phyloP scores from a whole-genome alignment of 306 rosid species.

The Vicia faba region DNA sequence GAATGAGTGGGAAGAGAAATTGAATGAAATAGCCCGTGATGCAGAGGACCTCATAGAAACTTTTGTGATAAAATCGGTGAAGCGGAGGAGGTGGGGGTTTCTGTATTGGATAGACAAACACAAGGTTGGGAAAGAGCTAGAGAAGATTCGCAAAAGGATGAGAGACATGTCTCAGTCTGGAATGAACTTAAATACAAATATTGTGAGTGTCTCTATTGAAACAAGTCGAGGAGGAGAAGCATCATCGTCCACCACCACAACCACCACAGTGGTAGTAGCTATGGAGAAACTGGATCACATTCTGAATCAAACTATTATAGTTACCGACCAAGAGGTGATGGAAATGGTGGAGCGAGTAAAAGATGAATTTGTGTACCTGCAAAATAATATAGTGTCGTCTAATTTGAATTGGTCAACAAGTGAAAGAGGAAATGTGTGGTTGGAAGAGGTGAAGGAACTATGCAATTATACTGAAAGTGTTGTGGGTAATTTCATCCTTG shows the following conservation, averaged over 20 bases:
- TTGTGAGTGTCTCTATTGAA: constrained; percentile 2
- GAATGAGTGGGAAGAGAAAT: not conserved
- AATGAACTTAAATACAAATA: not conserved
- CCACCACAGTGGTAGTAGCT: not conserved
- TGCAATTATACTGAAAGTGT: not conserved
- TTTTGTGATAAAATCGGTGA: constrained; percentile 18
- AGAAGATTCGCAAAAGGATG: not conserved
- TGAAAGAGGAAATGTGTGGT: constrained; percentile 27
- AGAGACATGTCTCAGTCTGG: not conserved
- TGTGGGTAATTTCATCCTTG: constrained; percentile 17
- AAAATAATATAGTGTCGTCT: not conserved
- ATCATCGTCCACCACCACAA: not conserved
- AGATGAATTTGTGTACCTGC: not conserved
- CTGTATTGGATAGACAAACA: not conserved
- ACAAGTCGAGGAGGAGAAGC: not conserved
- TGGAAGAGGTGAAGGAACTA: constrained; percentile 22
- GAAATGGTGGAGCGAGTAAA: not conserved
- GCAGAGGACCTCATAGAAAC: constrained; percentile 29
- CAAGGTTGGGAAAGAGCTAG: not conserved
- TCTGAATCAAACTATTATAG: not conserved
- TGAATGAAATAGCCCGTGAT: not conserved
- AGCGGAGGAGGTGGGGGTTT: not conserved
- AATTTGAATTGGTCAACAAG: not conserved
- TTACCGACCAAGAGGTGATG: not conserved
- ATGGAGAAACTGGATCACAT: constrained; percentile 9